Conservation (phyloP, 257 asterid genomes). For the Avicennia marina region DNA sequence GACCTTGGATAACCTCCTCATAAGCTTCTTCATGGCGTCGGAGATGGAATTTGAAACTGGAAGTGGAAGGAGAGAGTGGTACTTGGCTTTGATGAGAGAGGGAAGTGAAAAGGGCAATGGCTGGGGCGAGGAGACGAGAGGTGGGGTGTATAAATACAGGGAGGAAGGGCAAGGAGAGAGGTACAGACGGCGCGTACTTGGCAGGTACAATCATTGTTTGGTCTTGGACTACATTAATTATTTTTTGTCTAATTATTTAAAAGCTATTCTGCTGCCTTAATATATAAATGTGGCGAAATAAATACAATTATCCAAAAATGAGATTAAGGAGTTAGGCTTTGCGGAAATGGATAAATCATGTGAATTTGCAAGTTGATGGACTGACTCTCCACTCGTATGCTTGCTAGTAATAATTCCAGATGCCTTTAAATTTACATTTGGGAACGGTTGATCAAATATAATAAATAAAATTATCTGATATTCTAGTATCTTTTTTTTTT, state of each 20-base stretch:
- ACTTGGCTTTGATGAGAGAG: background rate
- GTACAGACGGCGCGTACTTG: slow-evolving; percentile 32
- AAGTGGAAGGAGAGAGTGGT: background rate
- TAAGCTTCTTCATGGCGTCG: slow-evolving; percentile 42
- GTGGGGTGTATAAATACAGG: background rate
- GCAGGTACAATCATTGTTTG: slow-evolving; percentile 18
- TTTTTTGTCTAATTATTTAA: background rate
- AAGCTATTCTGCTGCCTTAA: background rate
- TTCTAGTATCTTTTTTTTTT: no score
- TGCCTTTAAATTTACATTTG: no score
- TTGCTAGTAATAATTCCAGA: no score
- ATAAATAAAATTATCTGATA: no score
- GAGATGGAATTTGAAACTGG: no score
- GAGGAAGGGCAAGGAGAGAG: slow-evolving; percentile 9
- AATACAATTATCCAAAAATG: background rate
- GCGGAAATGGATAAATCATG: background rate
- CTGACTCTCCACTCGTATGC: no score
- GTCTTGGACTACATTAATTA: background rate
- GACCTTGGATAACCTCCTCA: slow-evolving; percentile 41
- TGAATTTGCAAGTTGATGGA: no score
- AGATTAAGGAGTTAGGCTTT: background rate
- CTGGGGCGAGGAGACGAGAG: no score
- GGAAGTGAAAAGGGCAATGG: background rate
- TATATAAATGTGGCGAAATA: background rate
- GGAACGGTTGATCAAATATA: no score